phyloP scores from a whole-genome alignment of 176 grass and related monocot genomes.

The Avena atlantica region DNA sequence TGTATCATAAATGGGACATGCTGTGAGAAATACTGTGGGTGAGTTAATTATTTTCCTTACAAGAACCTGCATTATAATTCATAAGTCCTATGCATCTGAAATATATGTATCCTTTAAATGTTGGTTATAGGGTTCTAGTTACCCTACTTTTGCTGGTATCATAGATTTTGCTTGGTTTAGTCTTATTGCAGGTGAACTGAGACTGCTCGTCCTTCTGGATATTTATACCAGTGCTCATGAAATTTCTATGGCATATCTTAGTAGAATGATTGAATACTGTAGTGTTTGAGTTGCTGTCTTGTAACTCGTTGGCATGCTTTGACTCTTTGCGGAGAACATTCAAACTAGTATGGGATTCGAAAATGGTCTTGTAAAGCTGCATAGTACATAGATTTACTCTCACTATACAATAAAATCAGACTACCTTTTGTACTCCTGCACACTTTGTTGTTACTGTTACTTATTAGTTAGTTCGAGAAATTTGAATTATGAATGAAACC shows the following conservation, averaged over 20 bases:
- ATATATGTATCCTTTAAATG: neutral
- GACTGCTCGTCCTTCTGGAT: constrained; percentile 8
- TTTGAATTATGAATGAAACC: constrained; percentile 15
- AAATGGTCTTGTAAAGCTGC: neutral
- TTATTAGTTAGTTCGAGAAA: constrained; percentile 21
- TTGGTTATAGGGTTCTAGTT: constrained; percentile 26
- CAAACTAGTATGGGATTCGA: neutral
- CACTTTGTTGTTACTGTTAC: constrained; percentile 17
- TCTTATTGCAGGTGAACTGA: neutral
- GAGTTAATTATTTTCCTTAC: constrained; percentile 44
- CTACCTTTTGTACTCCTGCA: neutral
- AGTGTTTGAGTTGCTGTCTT: neutral
- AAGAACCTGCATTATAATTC: neutral
- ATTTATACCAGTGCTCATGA: constrained; percentile 23
- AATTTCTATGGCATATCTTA: neutral
- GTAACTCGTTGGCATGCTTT: neutral
- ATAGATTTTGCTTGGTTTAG: constrained; percentile 22
- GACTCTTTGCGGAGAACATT: neutral
- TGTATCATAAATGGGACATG: constrained; percentile 92
- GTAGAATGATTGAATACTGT: neutral
- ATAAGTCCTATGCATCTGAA: constrained; percentile 7
- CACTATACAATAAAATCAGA: neutral
- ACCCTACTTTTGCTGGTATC: constrained; percentile 19
- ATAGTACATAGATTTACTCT: neutral
- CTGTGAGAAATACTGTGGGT: constrained; percentile 98